Conservation (phyloP, 257 asterid species). For the Avicennia marina region DNA sequence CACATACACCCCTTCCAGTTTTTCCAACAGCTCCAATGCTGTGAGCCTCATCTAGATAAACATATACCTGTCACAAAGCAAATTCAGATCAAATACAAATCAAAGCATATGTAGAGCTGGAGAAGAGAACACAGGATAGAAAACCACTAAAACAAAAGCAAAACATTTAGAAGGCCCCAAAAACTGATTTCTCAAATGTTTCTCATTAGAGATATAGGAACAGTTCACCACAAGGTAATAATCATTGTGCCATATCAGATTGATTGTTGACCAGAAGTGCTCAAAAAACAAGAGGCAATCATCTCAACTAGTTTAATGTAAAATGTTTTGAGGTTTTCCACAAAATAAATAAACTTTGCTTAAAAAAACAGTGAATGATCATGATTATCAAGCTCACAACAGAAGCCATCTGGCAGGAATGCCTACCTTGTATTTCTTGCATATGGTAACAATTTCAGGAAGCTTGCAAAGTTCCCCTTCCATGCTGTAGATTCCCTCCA, state of each 20-base stretch:
- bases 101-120: not conserved
- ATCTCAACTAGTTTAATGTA: not conserved
- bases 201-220: too few species aligned
- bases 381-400: not conserved
- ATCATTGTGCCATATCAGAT: conserved; percentile 10
- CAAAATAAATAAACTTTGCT: not conserved
- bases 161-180: conserved; percentile 11
- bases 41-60: conserved; percentile 98
- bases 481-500: conserved; percentile 99
- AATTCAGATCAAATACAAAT: conserved; percentile 14
- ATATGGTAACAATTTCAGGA: conserved; percentile 90
- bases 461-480: conserved; percentile 98
- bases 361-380: not conserved
- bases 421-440: conserved; percentile 95
- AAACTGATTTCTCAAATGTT: too few species aligned
- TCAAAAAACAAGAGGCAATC: conserved; percentile 2
- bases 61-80: conserved; percentile 51
- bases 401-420: not conserved
- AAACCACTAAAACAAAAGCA: conserved; percentile 1
- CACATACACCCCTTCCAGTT: conserved; percentile 97
- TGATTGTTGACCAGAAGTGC: conserved; percentile 6
- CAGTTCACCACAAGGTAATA: too few species aligned
- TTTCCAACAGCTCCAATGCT: conserved; percentile 99
- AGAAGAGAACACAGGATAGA: not conserved
- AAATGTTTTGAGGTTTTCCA: not conserved